Conservation (phyloP, 139 green algal species). For the Coelastrella sp. region DNA sequence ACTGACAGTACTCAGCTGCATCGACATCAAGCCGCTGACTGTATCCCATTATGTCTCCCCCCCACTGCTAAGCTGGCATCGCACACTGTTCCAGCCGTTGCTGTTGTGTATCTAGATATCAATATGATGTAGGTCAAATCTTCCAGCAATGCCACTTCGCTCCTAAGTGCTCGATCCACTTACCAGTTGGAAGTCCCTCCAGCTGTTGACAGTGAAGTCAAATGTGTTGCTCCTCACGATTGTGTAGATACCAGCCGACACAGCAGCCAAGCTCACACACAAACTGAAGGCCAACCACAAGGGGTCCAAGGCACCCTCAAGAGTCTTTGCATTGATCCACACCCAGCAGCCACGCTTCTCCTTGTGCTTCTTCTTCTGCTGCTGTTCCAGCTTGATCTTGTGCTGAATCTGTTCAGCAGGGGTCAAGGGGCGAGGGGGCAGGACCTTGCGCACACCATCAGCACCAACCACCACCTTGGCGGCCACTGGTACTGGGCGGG, state of each 20-base stretch:
- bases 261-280: constrained; percentile 25
- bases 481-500: background rate
- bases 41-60: no score
- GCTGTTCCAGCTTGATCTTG: constrained; percentile 3
- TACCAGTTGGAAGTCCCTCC: constrained; percentile 43
- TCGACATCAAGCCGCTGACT: no score
- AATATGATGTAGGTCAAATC: background rate
- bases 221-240: constrained; percentile 25
- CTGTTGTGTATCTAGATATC: no score
- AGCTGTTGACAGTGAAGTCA: constrained; percentile 14
- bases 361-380: constrained; percentile 21
- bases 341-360: constrained; percentile 43
- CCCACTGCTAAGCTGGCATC: no score
- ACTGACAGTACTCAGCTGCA: no score
- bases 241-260: constrained; percentile 32
- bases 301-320: constrained; percentile 47
- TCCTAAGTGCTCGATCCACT: no score
- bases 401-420: background rate
- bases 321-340: constrained; percentile 49
- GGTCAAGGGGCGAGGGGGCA: constrained; percentile 11
- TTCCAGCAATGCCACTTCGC: background rate
- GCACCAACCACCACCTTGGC: constrained; percentile 27
- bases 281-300: constrained; percentile 33
- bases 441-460: constrained; percentile 9
- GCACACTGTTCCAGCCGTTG: no score